Evolutionary conservation across 1,139 yeast species (phyloP).

Genomic region (Taphrina wiesneri): DNA sequence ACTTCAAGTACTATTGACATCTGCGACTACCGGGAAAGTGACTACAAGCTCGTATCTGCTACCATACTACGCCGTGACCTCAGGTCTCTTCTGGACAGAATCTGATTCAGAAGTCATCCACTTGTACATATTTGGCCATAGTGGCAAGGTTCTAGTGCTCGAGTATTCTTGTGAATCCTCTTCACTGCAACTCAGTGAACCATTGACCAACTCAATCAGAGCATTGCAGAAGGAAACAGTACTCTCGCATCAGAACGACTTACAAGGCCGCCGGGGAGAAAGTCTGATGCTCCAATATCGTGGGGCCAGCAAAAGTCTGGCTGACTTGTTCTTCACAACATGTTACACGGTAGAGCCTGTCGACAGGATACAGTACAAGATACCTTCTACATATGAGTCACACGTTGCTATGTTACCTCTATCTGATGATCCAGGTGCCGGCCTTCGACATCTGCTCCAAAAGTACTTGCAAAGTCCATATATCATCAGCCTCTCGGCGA

Average conservation of each 20-base stretch:
- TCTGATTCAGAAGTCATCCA: neutral
- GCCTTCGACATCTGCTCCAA: neutral
- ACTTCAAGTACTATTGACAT: neutral
- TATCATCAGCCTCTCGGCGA: neutral
- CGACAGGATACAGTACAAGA: conserved; percentile 5
- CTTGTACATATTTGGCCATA: neutral
- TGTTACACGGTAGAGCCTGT: conserved; percentile 7
- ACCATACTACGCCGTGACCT: neutral
- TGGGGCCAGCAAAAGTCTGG: neutral
- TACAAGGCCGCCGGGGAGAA: neutral
- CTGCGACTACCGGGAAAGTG: neutral
- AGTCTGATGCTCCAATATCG: neutral
- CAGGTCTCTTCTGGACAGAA: neutral
- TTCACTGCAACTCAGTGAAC: neutral
- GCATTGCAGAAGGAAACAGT: neutral
- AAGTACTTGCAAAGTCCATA: neutral
- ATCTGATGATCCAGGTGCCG: neutral
- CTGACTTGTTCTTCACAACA: neutral
- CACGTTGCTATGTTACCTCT: neutral
- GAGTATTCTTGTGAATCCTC: neutral
- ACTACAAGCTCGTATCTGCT: neutral
- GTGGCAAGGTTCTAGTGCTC: neutral
- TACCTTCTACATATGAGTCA: neutral
- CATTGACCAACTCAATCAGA: neutral
- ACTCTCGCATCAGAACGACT: neutral